Evolutionary conservation across 768 basidiomycete species (phyloP).

Genomic region (Mycena olivaceomarginata): DNA sequence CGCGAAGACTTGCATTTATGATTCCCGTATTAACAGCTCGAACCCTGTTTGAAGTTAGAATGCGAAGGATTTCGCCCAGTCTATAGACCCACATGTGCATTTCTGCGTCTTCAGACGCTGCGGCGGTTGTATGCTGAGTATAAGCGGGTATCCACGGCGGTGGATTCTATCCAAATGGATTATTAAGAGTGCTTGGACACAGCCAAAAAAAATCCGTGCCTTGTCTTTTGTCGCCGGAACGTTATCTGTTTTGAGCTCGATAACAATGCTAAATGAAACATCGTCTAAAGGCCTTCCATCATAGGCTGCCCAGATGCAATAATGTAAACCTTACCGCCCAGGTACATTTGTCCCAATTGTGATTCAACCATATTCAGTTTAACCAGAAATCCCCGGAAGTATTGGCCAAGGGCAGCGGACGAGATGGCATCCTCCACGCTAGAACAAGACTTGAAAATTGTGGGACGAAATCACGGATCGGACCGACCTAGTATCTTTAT

Average conservation of each 20-base stretch:
- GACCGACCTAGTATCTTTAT: slow-evolving; percentile 80
- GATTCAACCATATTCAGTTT: slow-evolving; percentile 88
- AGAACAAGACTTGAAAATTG: slow-evolving; percentile 13
- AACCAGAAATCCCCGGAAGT: slow-evolving; percentile 89
- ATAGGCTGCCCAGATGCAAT: background rate
- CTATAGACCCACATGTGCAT: slow-evolving; percentile 67
- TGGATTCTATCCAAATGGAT: slow-evolving; percentile 67
- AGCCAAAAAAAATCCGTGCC: slow-evolving; percentile 48
- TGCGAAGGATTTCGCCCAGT: background rate
- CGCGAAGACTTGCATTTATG: slow-evolving; percentile 74
- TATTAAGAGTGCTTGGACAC: background rate
- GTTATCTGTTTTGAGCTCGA: slow-evolving; percentile 85
- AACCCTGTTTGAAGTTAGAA: slow-evolving; percentile 54
- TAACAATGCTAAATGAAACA: slow-evolving; percentile 86
- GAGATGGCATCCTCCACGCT: slow-evolving; percentile 87
- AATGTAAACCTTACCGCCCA: slow-evolving; percentile 64
- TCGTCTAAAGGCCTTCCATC: slow-evolving; percentile 66
- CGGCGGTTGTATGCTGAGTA: slow-evolving; percentile 80
- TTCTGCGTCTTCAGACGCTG: slow-evolving; percentile 79
- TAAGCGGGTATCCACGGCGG: slow-evolving; percentile 90
- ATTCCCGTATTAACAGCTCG: slow-evolving; percentile 91
- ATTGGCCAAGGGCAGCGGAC: slow-evolving; percentile 76
- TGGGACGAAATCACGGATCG: background rate
- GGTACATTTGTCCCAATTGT: slow-evolving; percentile 76
- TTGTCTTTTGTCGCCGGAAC: slow-evolving; percentile 73